phyloP scores from a whole-genome alignment of 495 filamentous ascomycete species.

The Hypoxylon rickii region DNA sequence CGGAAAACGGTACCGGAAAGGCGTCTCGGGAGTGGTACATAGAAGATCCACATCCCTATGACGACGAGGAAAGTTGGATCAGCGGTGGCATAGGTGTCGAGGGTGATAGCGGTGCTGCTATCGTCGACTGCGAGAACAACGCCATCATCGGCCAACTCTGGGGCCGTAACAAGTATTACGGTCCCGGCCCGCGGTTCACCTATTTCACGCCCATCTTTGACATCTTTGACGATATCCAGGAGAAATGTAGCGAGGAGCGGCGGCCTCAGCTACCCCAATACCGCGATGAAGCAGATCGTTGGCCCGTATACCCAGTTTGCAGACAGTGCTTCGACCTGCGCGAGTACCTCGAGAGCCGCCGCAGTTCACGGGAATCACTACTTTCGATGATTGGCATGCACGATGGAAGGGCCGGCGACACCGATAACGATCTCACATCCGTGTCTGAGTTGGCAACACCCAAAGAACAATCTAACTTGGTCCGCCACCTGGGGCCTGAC shows the following conservation, averaged over 20 bases:
- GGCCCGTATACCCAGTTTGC: slow-evolving; percentile 38
- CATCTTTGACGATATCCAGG: slow-evolving; percentile 40
- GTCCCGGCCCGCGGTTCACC: slow-evolving; percentile 33
- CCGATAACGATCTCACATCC: slow-evolving; percentile 38
- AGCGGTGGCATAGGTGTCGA: slow-evolving; percentile 43
- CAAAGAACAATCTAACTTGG: slow-evolving; percentile 30
- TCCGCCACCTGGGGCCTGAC: slow-evolving; percentile 30
- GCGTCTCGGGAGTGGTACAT: slow-evolving; percentile 42
- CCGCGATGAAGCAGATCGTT: slow-evolving; percentile 34
- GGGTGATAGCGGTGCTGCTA: slow-evolving; percentile 42
- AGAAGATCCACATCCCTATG: slow-evolving; percentile 35
- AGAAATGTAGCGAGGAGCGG: slow-evolving; percentile 30
- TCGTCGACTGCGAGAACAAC: slow-evolving; percentile 39
- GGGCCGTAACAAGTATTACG: slow-evolving; percentile 41
- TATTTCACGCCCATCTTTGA: slow-evolving; percentile 43
- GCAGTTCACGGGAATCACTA: slow-evolving; percentile 36
- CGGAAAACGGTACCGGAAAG: slow-evolving; percentile 35
- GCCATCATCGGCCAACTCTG: slow-evolving; percentile 42
- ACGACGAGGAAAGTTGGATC: slow-evolving; percentile 42
- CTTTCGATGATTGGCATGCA: slow-evolving; percentile 38
- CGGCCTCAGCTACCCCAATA: slow-evolving; percentile 36
- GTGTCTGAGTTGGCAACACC: slow-evolving; percentile 40
- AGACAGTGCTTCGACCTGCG: slow-evolving; percentile 35
- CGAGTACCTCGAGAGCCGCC: slow-evolving; percentile 37
- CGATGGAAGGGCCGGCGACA: slow-evolving; percentile 27